Conservation (phyloP, 2,329 filamentous ascomycete genomes). For the Chrysosporium keratinophilum region DNA sequence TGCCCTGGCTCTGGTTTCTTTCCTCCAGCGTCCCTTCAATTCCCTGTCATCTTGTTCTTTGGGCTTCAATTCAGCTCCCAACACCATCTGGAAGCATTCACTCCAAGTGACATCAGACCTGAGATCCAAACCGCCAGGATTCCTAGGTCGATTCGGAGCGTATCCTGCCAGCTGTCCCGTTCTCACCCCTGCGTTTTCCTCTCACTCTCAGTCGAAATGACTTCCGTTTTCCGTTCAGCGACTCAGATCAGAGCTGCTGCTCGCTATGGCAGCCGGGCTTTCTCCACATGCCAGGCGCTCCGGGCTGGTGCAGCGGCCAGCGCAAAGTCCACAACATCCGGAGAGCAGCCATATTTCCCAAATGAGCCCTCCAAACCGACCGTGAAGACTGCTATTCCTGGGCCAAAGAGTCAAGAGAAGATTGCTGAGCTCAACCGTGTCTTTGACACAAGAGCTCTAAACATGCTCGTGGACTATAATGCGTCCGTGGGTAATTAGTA, state of each 20-base stretch:
- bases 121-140: neutral
- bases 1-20: neutral
- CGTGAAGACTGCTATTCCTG: slow-evolving; percentile 56
- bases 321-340: slow-evolving; percentile 1
- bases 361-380: slow-evolving; percentile 49
- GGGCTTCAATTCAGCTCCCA: neutral
- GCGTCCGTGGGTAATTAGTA: slow-evolving; percentile 70
- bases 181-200: neutral
- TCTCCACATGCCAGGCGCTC: slow-evolving; percentile 10
- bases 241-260: slow-evolving; percentile 26
- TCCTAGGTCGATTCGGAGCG: neutral
- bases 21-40: neutral
- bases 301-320: slow-evolving; percentile 11
- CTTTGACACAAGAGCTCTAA: slow-evolving; percentile 76
- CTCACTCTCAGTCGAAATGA: slow-evolving; percentile 21
- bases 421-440: slow-evolving; percentile 63
- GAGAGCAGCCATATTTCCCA: slow-evolving; percentile 45
- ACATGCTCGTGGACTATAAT: slow-evolving; percentile 68
- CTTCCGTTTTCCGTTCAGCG: slow-evolving; percentile 30
- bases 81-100: neutral
- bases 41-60: neutral
- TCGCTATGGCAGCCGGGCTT: slow-evolving; percentile 16
- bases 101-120: neutral
- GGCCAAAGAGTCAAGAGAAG: slow-evolving; percentile 60
- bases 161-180: neutral